phyloP scores from a whole-genome alignment of 306 rosid species.

The Spatholobus suberectus region DNA sequence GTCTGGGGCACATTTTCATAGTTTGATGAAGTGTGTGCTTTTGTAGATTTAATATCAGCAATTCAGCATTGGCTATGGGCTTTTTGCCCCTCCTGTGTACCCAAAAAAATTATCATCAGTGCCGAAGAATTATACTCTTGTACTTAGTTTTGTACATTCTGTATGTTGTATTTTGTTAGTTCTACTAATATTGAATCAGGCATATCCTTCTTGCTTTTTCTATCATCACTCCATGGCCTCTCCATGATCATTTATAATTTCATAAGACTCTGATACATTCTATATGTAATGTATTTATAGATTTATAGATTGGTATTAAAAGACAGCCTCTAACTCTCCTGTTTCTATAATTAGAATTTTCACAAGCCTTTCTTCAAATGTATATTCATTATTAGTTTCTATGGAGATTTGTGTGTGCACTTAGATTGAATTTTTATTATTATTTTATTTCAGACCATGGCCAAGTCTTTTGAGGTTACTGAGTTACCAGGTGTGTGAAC shows the following conservation, averaged over 20 bases:
- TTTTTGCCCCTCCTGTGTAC: slow-evolving; percentile 14
- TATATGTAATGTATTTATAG: neutral
- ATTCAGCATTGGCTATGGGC: slow-evolving; percentile 14
- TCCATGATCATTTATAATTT: neutral
- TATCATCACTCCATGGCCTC: slow-evolving; percentile 6
- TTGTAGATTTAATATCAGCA: slow-evolving; percentile 18
- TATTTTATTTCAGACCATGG: slow-evolving; percentile 79
- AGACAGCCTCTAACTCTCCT: slow-evolving; percentile 12
- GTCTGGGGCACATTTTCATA: slow-evolving; percentile 20
- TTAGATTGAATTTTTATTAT: slow-evolving; percentile 43
- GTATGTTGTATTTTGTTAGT: slow-evolving; percentile 9
- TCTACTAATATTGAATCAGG: slow-evolving; percentile 15
- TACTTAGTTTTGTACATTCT: slow-evolving; percentile 22
- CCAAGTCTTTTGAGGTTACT: slow-evolving; percentile 96
- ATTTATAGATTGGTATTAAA: neutral
- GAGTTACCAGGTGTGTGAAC: slow-evolving; percentile 85
- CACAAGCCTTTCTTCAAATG: slow-evolving; percentile 25
- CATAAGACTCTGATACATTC: slow-evolving; percentile 25
- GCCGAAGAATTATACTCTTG: slow-evolving; percentile 18
- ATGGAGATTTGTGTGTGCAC: slow-evolving; percentile 16
- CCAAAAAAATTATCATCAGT: neutral
- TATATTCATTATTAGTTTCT: slow-evolving; percentile 15
- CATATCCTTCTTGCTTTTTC: slow-evolving; percentile 23
- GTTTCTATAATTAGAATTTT: slow-evolving; percentile 14
- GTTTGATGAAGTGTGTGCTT: slow-evolving; percentile 6